Base-by-base conservation (phyloP, 495 filamentous ascomycete genomes). In the Achaetomiella virescens region DNA sequence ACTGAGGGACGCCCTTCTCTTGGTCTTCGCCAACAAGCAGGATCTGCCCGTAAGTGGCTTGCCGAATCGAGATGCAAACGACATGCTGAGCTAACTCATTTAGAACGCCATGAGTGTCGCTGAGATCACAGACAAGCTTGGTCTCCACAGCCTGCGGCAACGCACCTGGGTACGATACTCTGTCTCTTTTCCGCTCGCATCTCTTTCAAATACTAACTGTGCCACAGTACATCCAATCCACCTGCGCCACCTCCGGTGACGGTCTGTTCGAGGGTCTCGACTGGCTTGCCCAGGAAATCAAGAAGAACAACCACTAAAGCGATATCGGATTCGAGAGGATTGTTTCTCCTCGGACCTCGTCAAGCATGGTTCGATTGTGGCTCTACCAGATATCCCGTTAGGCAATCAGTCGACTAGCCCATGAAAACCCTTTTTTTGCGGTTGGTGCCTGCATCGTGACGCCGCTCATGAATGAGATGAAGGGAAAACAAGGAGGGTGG, bases 11-110 rank as follows among this genome's bases (percentile, higher is more conserved):
- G 93, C 93, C 63, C 84, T 96, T 65, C 86, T 99, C 64, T 77
- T 99, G 73, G 95, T 99, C 61, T 99, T 99, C 68, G 93, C 93
- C 80, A 99, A 99, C 88, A 99, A 99, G 82, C 93, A 99, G 81
- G 93, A 99, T 95, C 75, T 99, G 79, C 93, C 93, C 45, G 92
- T 96, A 80, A 72, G 91, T 57, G n/a, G 24, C 42, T 22, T 22
- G 18, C 37, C 38, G 25, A 12, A 11, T 6, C 35, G 8, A 3
- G 9, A 6, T 47, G 1, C 17, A 41, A 17, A 50, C 6, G 5
- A 31, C 9, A 7, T 22, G 55, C 67, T 70, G 37, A 69, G 61
- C 20, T 21, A 9, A 15, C 37, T 48, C 51, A 27, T 10, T 61
- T 66, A 97, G 90, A 97, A 99, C 69, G 93, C 93, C 70, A 99